A percentile compares a stretch with the other conserved stretches of the same genome.
Conservation (phyloP, 306 rosid genomes). For the Nissolia schottii region DNA sequence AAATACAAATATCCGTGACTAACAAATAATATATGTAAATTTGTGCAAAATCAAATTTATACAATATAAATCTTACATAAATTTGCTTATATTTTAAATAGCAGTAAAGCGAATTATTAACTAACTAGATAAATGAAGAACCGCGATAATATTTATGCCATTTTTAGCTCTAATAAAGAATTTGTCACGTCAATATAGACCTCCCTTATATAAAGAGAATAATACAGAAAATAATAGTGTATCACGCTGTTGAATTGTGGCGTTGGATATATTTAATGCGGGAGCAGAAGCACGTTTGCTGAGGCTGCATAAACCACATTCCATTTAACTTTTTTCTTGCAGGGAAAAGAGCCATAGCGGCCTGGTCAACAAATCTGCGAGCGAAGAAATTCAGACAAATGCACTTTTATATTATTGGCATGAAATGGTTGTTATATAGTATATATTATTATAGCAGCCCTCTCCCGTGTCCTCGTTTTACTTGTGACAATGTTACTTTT, state of each 20-base stretch:
- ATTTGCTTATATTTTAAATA: too few species aligned
- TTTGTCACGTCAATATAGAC: too few species aligned
- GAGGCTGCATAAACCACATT: background rate
- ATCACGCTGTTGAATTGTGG: background rate
- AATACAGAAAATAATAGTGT: background rate
- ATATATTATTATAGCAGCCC: too few species aligned
- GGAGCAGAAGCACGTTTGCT: background rate
- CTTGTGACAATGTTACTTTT: constrained; percentile 14
- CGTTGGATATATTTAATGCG: background rate
- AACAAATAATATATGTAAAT: background rate
- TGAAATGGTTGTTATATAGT: background rate
- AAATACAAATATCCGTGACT: background rate
- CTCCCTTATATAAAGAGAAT: background rate
- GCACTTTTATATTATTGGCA: background rate
- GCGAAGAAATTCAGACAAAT: background rate
- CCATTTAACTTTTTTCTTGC: background rate
- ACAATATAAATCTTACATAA: too few species aligned
- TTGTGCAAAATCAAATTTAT: background rate
- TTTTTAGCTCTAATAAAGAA: too few species aligned
- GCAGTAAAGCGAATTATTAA: too few species aligned
- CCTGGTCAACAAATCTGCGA: background rate
- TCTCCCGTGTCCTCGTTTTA: background rate
- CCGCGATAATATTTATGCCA: too few species aligned
- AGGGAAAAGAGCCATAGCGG: background rate
- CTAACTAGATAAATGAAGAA: too few species aligned